Evolutionary conservation across 164 flowering plant species (phyloP).

Genomic region (Umbellularia californica): DNA sequence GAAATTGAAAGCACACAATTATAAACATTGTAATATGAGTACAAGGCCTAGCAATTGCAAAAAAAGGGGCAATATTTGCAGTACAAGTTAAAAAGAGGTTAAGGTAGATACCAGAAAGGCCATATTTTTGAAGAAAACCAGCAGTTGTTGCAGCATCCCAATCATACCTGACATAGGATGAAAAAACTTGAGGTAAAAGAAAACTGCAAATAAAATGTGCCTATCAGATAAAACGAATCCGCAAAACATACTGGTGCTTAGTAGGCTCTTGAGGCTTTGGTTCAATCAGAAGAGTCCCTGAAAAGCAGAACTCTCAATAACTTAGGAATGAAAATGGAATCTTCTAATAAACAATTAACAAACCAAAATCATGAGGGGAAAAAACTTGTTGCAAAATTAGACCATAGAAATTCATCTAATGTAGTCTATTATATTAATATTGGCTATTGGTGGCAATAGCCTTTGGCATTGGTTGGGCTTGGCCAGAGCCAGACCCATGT

Average conservation of each 20-base stretch:
- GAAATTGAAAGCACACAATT: neutral
- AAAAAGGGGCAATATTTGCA: neutral
- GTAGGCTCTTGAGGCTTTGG: constrained; percentile 99
- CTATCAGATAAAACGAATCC: neutral
- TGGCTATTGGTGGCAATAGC: too few relatives aligned
- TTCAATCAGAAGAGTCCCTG: constrained; percentile 89
- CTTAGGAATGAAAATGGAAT: too few relatives aligned
- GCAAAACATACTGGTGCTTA: constrained; percentile 77
- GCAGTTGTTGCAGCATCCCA: constrained; percentile 98
- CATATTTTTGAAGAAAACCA: constrained; percentile 79
- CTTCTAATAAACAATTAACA: too few relatives aligned
- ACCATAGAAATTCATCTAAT: too few relatives aligned
- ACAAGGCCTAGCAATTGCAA: neutral
- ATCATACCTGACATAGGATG: constrained; percentile 58
- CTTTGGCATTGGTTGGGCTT: too few relatives aligned
- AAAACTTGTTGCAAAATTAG: too few relatives aligned
- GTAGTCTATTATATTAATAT: too few relatives aligned
- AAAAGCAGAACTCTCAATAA: neutral
- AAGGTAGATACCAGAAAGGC: constrained; percentile 53
- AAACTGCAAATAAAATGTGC: neutral
- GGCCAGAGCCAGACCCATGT: too few relatives aligned
- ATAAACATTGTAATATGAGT: too few relatives aligned
- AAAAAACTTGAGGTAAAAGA: constrained; percentile 2
- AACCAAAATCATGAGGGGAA: too few relatives aligned
- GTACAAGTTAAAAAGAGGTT: neutral